Evolutionary conservation across 2,329 filamentous ascomycete genomes (phyloP).

Genomic region (Colletotrichum lupini): DNA sequence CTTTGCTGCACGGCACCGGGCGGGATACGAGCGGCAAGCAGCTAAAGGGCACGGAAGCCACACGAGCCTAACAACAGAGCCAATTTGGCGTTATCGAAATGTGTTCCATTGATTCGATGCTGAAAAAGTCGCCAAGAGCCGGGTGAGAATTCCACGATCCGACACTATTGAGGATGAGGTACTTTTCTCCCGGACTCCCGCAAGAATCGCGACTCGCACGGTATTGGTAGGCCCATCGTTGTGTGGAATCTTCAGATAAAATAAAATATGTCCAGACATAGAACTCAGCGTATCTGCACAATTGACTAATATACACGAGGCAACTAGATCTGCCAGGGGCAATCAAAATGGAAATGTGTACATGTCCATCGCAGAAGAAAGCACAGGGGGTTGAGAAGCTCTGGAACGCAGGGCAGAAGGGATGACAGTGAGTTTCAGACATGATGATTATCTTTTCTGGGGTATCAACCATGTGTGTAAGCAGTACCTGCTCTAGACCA

Average conservation of each 20-base stretch:
- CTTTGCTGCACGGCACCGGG: constrained; percentile 8
- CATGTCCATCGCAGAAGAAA: not conserved
- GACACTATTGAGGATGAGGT: not conserved
- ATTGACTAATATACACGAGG: constrained; percentile 17
- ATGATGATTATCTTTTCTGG: not conserved
- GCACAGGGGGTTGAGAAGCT: not conserved
- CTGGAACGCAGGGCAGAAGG: constrained; percentile 11
- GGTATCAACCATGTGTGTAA: not conserved
- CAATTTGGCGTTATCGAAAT: constrained; percentile 15
- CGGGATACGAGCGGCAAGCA: constrained; percentile 1
- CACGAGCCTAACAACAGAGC: not conserved
- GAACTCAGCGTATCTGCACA: not conserved
- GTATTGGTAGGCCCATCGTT: not conserved
- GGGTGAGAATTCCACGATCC: not conserved
- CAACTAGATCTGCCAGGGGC: constrained; percentile 27
- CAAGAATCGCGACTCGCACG: not conserved
- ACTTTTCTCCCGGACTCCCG: not conserved
- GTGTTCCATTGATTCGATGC: constrained; percentile 7
- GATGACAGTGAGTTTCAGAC: not conserved
- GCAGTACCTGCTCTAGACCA: no score
- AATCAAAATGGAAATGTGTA: not conserved
- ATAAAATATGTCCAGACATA: no score
- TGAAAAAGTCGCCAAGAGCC: not conserved
- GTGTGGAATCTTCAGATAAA: not conserved
- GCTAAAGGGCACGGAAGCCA: not conserved